Base-by-base conservation (phyloP, 2,329 filamentous ascomycete genomes). In the Aureobasidium uvarum region DNA sequence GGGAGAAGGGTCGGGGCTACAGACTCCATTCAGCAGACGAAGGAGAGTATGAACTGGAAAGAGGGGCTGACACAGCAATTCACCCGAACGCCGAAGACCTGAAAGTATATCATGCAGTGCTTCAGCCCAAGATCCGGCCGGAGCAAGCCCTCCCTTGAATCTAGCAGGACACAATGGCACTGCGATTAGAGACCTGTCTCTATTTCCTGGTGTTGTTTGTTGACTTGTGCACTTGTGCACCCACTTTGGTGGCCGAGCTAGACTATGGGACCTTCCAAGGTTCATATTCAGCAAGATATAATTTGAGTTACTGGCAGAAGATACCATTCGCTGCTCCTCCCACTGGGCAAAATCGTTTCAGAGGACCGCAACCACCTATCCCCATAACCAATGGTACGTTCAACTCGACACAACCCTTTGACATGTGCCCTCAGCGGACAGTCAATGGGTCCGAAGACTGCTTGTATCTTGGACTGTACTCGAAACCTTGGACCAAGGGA, bases 291-390 rank as follows among this genome's bases (percentile, higher is more conserved):
- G 43, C 59, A 36, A 64, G 48, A 20, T 68, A 68, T 50, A 67
- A 69, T 23, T 50, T 69, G 31, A 67, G 58, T 31, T 85, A 86
- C 74, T 87, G 81, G 75, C 82, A 81, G 67, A 86, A 83, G 69
- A 86, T 88, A 56, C 85, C 85, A 18, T 88, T 84, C 69, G 85
- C 83, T 5, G 83, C 84, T 14, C 83, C 86, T 1, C 85, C 86
- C 16, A 75, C 79, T 14, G 84, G 84, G 1, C 71, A 79, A 54
- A 86, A 87, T 70, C 81, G 85, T 5, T 88, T 88, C 71, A 81
- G 85, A 62, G 84, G 80, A 0, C 85, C 85, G 2, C 85, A 88
- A 68, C 84, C 84, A 7, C 84, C 84, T 1, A 28, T 74, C 0
- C 74, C 73, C 0, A 77, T 86, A 62, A 76, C 72, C 3, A 77